Evolutionary conservation across 2,329 filamentous ascomycete species (phyloP).

Genomic region (Allantophomopsis lycopodina): DNA sequence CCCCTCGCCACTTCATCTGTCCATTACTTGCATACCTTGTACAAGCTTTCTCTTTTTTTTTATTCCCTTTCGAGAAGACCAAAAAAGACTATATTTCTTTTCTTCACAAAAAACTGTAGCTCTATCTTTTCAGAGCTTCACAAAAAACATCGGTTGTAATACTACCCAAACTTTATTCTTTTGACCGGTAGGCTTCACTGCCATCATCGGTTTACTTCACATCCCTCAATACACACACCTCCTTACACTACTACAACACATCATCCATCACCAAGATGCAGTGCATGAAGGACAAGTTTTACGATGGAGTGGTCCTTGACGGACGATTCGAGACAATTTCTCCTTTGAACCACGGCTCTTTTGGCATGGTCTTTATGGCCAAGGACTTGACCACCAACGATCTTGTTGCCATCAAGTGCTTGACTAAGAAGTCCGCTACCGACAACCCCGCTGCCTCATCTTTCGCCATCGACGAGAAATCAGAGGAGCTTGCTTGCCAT

Average conservation of each 20-base stretch:
- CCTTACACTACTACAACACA: constrained; percentile 7
- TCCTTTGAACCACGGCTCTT: constrained; percentile 95
- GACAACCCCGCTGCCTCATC: constrained; percentile 40
- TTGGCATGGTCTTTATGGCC: constrained; percentile 96
- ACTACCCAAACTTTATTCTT: background rate
- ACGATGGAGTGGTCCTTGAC: constrained; percentile 65
- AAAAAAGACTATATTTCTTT: constrained; percentile 13
- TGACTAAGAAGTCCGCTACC: constrained; percentile 66
- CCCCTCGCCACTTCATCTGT: constrained; percentile 5
- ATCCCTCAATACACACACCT: constrained; percentile 21
- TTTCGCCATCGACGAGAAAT: constrained; percentile 68
- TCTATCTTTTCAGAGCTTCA: background rate
- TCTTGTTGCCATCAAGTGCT: constrained; percentile 87
- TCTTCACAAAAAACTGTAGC: background rate
- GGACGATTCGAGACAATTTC: constrained; percentile 86
- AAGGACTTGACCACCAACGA: constrained; percentile 65
- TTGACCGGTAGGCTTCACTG: background rate
- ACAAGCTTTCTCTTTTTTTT: background rate
- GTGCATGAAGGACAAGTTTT: constrained; percentile 75
- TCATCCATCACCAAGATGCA: constrained; percentile 44
- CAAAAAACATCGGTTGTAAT: constrained; percentile 1
- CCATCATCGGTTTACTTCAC: constrained; percentile 4
- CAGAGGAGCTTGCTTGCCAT: constrained; percentile 71
- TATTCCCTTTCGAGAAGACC: constrained; percentile 16
- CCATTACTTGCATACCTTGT: constrained; percentile 1